Base-by-base conservation (phyloP, 2,329 filamentous ascomycete genomes). In the Leptoxyphium fumago region DNA sequence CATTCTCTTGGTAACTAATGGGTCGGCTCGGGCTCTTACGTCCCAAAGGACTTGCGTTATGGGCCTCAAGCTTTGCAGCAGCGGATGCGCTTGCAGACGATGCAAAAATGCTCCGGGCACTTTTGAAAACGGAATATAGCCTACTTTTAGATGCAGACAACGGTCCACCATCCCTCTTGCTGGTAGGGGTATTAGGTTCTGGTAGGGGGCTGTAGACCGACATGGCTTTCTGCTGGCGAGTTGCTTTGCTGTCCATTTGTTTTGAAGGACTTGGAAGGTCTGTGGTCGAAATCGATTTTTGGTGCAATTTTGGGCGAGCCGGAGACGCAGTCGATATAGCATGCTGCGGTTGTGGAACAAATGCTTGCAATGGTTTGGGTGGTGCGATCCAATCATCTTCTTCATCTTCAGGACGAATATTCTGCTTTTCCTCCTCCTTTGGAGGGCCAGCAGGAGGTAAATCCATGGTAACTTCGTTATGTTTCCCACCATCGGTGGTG, bases 71-170 rank as follows among this genome's bases (percentile, higher is more conserved):
- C 51, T 74, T 77, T 2, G 72, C 72, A 39, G 76, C 72, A 39
- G 74, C 74, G 48, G 74, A 75, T 10, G 72, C 62, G 39, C 71
- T 68, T 46, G 72, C 76, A 48, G 74, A 89, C 52, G 83, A 93
- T 14, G 82, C 85, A 49, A 95, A 80, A 41, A 95, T 75, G 11
- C 82, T 84, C 61, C 84, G 89, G 3, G 88, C 91, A 44, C 81
- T 84, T 63, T 87, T 88, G 54, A 95, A 70, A 47, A 94, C 87
- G 9, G 88, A 94, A 40, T 89, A 93, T 40, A 96, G 71, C 60
- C 87, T 93, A 57, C 84, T 85, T 66, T 94, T 96, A 26, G 91
- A 88, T 42, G 91, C 86, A 62, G 88, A 94, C 46, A 95, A 64
- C 5, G 86, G 86, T 46, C 82, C 89, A 52, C 93, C 87, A 66